Evolutionary conservation across 495 filamentous ascomycete species (phyloP), one percentile per base, ranked within the genome.

Genomic region (Astrothelium subdiscretum): DNA sequence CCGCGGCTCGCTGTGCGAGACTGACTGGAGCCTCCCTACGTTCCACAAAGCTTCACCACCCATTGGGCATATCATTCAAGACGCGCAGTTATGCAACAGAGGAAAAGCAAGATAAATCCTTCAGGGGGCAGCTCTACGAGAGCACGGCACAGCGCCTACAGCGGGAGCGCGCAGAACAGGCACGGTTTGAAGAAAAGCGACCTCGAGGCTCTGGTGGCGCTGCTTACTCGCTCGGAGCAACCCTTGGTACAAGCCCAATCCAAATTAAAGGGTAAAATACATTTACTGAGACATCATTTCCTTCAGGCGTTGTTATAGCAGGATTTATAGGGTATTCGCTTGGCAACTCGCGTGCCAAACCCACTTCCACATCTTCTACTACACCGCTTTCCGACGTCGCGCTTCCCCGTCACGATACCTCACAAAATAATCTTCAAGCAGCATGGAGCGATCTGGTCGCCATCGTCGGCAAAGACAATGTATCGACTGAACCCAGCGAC

Each of bases 381-480:
- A 75, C 82, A 0, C 80, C 87, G 4, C 83, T 97, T 22, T 71
- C 72, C 43, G 77, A 81, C 29, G 74, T 85, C 26, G 77, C 74
- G 4, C 74, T 84, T 0, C 88, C 87, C 0, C 75, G 77, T 62
- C 89, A 95, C 70, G 83, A 96, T 68, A 80, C 84, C 57, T 81
- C 84, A 32, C 82, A 80, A 58, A 78, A 83, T 20, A 94, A 92
- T 68, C 82, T 97, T 42, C 87, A 97, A 76, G 90, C 95, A 10
- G 90, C 92, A 2, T 98, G 95, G 94, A 78, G 87, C 4, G 94
- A 98, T 72, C 92, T 97, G 69, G 84, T 86, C 43, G 80, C 82
- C 31, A 87, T 98, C 22, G 81, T 97, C 10, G 94, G 95, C 58
- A 77, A 82, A 62, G 88, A 91, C 31, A 85, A 97, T 72, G 88